Percentiles rank a stretch among this genome's conserved stretches.
Conservation (phyloP, 2,329 filamentous ascomycete genomes). For the Drechslerella coelobrocha region DNA sequence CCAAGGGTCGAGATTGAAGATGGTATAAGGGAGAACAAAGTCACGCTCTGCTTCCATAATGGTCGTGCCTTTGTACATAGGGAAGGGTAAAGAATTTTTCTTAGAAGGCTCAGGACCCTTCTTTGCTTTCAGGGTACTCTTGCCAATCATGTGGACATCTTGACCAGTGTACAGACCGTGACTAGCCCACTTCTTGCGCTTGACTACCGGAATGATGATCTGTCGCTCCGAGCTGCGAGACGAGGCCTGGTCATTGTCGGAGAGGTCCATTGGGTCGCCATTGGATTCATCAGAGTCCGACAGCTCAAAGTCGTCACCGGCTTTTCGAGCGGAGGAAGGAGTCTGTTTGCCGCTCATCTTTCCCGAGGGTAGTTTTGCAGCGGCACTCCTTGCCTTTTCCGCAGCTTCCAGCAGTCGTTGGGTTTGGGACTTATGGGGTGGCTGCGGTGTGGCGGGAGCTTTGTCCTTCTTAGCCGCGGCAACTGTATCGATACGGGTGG, state of each 20-base stretch:
- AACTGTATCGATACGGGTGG: constrained; percentile 47
- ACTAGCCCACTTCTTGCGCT: constrained; percentile 75
- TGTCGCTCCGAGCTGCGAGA: constrained; percentile 40
- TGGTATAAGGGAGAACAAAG: constrained; percentile 87
- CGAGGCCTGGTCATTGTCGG: constrained; percentile 33
- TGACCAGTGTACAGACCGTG: constrained; percentile 91
- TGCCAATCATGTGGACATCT: constrained; percentile 58
- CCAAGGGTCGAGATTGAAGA: constrained; percentile 84
- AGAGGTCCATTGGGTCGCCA: constrained; percentile 48
- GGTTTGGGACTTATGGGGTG: constrained; percentile 41
- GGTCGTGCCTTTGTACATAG: constrained; percentile 78
- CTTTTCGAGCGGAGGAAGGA: constrained; percentile 23
- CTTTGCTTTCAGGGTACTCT: constrained; percentile 59
- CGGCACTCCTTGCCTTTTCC: constrained; percentile 45
- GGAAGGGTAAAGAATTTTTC: constrained; percentile 68
- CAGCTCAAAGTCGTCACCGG: constrained; percentile 38
- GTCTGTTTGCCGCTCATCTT: constrained; percentile 43
- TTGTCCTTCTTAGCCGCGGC: constrained; percentile 47
- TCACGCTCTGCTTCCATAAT: constrained; percentile 75
- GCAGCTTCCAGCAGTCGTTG: constrained; percentile 40
- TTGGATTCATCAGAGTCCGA: constrained; percentile 45
- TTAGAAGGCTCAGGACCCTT: constrained; percentile 61
- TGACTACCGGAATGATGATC: constrained; percentile 45
- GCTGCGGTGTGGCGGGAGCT: constrained; percentile 31
- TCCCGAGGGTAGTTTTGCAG: constrained; percentile 35